phyloP scores from a whole-genome alignment of 257 asterid genomes.

The Petrea volubilis region DNA sequence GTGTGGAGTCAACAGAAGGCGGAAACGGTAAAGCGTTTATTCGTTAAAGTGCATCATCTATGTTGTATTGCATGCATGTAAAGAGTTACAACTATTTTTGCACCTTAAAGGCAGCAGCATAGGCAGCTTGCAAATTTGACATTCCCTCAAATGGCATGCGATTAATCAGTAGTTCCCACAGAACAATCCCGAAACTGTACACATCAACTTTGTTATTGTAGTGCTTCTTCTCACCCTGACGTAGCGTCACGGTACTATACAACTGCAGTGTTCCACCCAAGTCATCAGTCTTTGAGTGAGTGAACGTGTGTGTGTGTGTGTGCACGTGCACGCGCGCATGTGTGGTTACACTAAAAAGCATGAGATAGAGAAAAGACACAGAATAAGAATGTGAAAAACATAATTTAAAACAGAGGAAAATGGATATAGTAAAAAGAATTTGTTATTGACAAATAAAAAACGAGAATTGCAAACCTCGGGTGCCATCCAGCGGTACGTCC shows the following conservation, averaged over 20 bases:
- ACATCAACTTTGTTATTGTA: conserved; percentile 94
- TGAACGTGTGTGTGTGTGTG: no score
- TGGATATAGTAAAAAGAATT: background rate
- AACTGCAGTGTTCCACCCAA: conserved; percentile 56
- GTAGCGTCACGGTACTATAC: conserved; percentile 96
- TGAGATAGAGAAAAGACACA: background rate
- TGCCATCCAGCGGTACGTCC: conserved; percentile 99
- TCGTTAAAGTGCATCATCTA: no score
- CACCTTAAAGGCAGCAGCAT: conserved; percentile 99
- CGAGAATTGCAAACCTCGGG: conserved; percentile 71
- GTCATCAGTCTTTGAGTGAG: no score
- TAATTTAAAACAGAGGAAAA: background rate
- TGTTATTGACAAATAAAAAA: background rate
- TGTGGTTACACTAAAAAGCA: background rate
- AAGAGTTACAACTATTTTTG: background rate
- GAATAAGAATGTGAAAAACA: background rate
- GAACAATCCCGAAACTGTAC: conserved; percentile 92
- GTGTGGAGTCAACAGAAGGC: no score
- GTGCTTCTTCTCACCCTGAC: conserved; percentile 98
- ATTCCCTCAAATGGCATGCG: conserved; percentile 98
- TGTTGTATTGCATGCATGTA: no score
- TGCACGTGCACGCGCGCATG: no score
- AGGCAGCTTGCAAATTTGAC: conserved; percentile 99
- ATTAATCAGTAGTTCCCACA: conserved; percentile 86
- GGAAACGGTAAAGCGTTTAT: no score